Conservation (phyloP, 768 basidiomycete genomes). For the Calvatia gigantea region DNA sequence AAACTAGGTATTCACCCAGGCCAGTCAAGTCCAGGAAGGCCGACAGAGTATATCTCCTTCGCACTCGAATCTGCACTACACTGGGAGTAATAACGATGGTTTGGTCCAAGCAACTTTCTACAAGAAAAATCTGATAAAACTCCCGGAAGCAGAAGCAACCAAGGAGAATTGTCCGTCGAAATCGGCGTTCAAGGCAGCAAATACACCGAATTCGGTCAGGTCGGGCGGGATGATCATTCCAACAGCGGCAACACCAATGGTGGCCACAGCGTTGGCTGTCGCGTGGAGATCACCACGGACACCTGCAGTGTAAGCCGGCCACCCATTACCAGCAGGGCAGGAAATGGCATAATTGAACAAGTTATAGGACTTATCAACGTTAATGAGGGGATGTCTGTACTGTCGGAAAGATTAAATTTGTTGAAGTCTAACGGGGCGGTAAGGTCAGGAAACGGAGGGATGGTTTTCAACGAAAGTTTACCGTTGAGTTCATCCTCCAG, state of each 20-base stretch:
- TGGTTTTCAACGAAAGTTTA: constrained; percentile 16
- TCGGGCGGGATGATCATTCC: constrained; percentile 28
- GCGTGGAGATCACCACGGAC: constrained; percentile 16
- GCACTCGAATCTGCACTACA: neutral
- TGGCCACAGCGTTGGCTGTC: neutral
- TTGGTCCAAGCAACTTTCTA: neutral
- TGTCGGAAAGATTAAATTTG: constrained; percentile 15
- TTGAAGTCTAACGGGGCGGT: constrained; percentile 11
- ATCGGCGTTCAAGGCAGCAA: constrained; percentile 23
- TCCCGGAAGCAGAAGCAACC: neutral
- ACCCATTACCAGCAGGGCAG: constrained; percentile 7
- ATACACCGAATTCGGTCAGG: constrained; percentile 24
- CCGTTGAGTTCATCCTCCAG: neutral
- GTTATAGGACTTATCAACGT: constrained; percentile 19
- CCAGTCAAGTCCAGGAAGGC: constrained; percentile 1
- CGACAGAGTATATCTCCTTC: neutral
- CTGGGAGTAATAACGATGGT: neutral
- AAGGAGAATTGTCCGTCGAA: constrained; percentile 24
- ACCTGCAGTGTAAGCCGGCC: constrained; percentile 16
- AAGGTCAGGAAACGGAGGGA: constrained; percentile 30
- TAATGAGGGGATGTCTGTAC: constrained; percentile 14
- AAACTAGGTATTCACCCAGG: neutral
- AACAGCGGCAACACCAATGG: constrained; percentile 25
- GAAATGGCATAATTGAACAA: constrained; percentile 18
- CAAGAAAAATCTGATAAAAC: neutral